Base-by-base conservation (phyloP, 495 filamentous ascomycete species). In the Neurospora sublineolata region DNA sequence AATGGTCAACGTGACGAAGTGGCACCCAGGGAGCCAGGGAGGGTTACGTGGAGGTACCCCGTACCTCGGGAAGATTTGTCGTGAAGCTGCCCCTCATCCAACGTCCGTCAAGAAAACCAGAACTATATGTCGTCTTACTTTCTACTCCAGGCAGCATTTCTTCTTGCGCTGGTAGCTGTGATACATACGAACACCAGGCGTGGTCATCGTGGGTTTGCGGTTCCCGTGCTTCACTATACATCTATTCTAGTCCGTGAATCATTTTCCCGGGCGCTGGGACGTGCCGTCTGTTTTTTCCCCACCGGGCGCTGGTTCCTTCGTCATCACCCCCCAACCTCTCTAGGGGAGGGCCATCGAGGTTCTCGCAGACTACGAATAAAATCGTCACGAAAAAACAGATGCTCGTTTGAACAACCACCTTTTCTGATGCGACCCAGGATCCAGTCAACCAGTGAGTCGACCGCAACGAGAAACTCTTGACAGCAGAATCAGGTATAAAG, bases 241-340 rank as follows among this genome's bases (percentile, higher is more conserved):
- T 23, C n/a, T 36, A 33, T 3, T 37, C 67, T 33, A 27, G 76
- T 68, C 68, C 76, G 67, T 69, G 73, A 52, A 77, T 78, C 18
- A 79, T 80, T 69, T 80, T 76, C 16, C 75, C 76, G 23, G 78
- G 77, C 68, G 76, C 75, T 18, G 72, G 68, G 12, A 64, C 52
- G 23, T 64, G 12, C 27, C 52, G 14, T 64, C 52, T 58, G 14
- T 33, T 27, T 14, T 6, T 64, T 64, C 52, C 5, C 27, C 52
- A 64, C 52, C 27, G 7, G 52, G 52, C 52, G 14, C 52, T 64
- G 23, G 5, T 18, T 18, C 27, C 27, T 33, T 64, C 27, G 52
- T 64, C 52, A 64, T 64, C 27, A 33, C 27, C 52, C 27, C 52
- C 52, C 23, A 33, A 30, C 52, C 52, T 64, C 52, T 33, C 27